Conservation (phyloP, 163 green algal species). For the Scenedesmus sp. region DNA sequence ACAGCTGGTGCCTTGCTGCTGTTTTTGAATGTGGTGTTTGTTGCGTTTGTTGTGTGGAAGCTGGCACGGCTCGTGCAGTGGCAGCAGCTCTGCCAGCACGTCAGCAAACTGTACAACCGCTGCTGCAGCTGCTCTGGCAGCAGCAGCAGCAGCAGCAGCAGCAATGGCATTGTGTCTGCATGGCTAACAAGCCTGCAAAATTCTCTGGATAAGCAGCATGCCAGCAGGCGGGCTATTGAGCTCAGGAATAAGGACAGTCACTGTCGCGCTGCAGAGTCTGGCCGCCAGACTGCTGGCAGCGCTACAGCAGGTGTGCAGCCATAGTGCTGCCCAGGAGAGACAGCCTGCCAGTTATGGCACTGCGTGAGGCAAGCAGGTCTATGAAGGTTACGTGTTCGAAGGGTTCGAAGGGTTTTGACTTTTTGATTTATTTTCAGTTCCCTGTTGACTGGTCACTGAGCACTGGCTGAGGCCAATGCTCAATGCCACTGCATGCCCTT, state of each 20-base stretch:
- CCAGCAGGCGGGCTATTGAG: not conserved
- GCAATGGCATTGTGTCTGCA: not conserved
- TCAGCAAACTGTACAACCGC: not conserved
- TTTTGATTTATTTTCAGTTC: too few relatives aligned
- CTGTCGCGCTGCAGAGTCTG: not conserved
- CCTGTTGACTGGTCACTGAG: too few relatives aligned
- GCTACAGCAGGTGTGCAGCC: not conserved
- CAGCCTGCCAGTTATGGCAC: not conserved
- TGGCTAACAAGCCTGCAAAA: not conserved
- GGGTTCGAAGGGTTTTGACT: not conserved
- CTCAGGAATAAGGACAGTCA: not conserved
- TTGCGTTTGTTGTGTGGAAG: not conserved
- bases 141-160: not conserved
- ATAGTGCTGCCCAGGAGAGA: not conserved
- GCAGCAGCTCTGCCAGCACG: not conserved
- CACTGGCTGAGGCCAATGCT: too few relatives aligned
- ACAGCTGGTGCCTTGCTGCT: not conserved
- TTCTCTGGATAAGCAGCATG: not conserved
- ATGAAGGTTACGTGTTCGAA: not conserved
- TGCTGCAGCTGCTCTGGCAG: not conserved
- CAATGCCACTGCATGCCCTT: too few relatives aligned
- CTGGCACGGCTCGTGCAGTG: not conserved
- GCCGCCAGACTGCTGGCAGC: not conserved
- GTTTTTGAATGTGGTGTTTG: not conserved
- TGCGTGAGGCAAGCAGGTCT: not conserved